Percentiles rank a stretch among this genome's conserved stretches.
Evolutionary conservation across 1,284 basidiomycete species (phyloP).

Genomic region (Microbotryum lychnidis-dioicae): DNA sequence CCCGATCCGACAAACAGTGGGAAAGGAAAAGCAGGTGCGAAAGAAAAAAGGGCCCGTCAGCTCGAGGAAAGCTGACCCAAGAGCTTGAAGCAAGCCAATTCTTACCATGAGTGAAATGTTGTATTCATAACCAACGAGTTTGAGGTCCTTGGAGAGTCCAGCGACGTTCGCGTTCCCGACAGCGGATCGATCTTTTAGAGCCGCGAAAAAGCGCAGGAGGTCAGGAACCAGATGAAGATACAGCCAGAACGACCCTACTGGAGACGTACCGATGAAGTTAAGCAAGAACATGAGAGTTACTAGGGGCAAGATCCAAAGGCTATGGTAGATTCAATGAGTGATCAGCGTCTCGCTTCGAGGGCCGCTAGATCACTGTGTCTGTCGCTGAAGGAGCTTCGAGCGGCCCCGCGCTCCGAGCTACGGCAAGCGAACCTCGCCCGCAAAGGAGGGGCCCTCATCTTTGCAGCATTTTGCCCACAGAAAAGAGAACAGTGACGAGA

Average conservation of each 20-base stretch:
- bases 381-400: slow-evolving; percentile 7
- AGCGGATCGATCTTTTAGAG: slow-evolving; percentile 14
- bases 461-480: too few species aligned
- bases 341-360: too few species aligned
- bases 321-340: background rate
- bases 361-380: too few species aligned
- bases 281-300: slow-evolving; percentile 24
- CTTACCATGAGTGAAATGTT: slow-evolving; percentile 23
- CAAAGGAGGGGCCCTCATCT: slow-evolving; percentile 1
- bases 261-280: slow-evolving; percentile 20
- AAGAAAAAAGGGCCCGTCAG: too few species aligned
- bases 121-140: slow-evolving; percentile 12
- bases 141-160: slow-evolving; percentile 23
- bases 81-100: too few species aligned
- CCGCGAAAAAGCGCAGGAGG: background rate
- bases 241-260: background rate
- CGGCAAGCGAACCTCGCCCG: background rate
- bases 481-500: background rate
- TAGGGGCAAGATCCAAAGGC: background rate
- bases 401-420: background rate
- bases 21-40: too few species aligned
- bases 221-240: background rate
- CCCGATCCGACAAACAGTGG: too few species aligned
- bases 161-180: slow-evolving; percentile 31
- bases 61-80: too few species aligned